Base-by-base conservation (phyloP, 805 yeast genomes). In the Candida germanica region DNA sequence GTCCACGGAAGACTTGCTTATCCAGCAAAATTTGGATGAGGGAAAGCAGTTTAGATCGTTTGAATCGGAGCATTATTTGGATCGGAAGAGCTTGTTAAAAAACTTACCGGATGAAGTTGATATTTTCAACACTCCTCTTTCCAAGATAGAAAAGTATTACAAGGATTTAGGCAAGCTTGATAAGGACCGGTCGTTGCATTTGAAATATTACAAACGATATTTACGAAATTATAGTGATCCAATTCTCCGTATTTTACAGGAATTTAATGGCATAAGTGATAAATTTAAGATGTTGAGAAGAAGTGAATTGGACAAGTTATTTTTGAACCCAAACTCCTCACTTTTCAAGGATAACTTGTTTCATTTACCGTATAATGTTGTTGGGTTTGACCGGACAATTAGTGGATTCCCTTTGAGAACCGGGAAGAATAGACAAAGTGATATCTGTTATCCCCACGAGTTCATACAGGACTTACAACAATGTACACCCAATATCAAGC, bases 331-430 rank as follows among this genome's bases (percentile, higher is more conserved):
- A 13, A 61, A 58, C 21, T 57, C 59, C 16, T 58, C 58, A 33
- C 43, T 61, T 13, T 53, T 52, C 24, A 50, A 55, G 27, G 53
- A 55, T 12, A 58, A 58, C 33, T 36, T 58, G 6, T 55, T 54
- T 32, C 50, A 49, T n/a, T 47, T 50, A 23, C 63, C 64, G 8
- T 65, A 65, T 43, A 64, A 66, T 45, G 69, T 66, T 6, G 48
- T 64, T 3, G 73, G 73, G 4, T 64, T 64, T 44, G 73, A 67
- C 46, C 49, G 61, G 32, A 51, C 61, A 17, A 44, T 65, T 20
- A 50, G 59, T 18, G 73, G 73, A 2, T 48, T 64, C 19, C 73
- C 73, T 1, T 40, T 66, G 20, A 43, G 57, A 14, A 34, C 33
- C 10, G 58, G 57, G 6, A 51, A 53, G 28, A 29, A 44, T 36